Conservation (phyloP, 2,329 filamentous ascomycete genomes). For the Cercospora sojina region DNA sequence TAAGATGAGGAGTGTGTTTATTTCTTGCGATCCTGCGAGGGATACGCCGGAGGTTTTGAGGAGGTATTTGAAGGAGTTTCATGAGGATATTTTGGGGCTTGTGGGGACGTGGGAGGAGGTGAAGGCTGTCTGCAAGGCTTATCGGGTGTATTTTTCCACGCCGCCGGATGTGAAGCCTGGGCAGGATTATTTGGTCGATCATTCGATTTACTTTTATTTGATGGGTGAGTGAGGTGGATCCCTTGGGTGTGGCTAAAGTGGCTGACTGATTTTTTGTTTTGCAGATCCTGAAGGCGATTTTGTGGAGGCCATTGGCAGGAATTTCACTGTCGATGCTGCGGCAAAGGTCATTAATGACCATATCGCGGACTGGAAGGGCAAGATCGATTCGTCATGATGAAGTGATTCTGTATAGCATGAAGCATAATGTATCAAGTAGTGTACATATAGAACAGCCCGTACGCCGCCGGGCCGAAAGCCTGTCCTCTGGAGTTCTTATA, state of each 20-base stretch:
- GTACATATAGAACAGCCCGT: constrained; percentile 2
- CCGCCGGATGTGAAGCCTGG: constrained; percentile 83
- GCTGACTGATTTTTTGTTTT: background rate
- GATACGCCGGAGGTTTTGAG: constrained; percentile 84
- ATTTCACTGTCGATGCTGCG: constrained; percentile 85
- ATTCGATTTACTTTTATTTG: constrained; percentile 98
- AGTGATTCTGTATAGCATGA: background rate
- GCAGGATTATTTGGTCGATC: constrained; percentile 95
- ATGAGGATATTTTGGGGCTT: constrained; percentile 78
- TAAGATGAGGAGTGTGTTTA: constrained; percentile 73
- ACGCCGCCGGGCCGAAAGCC: background rate
- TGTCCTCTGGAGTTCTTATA: background rate
- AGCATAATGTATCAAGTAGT: constrained; percentile 7
- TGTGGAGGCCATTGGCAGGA: constrained; percentile 91
- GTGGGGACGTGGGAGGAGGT: constrained; percentile 93
- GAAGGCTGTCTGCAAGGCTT: constrained; percentile 91
- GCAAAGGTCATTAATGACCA: constrained; percentile 82
- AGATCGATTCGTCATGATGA: constrained; percentile 47
- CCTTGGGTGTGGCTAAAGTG: background rate
- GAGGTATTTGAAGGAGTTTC: constrained; percentile 87
- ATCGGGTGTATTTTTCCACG: constrained; percentile 96
- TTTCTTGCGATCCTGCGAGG: constrained; percentile 90
- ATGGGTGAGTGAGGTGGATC: constrained; percentile 63
- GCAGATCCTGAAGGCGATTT: constrained; percentile 93
- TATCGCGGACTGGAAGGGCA: constrained; percentile 72